Evolutionary conservation across 108 stramenopile genomes (phyloP).

Genomic region (Skeletonema menzelii): DNA sequence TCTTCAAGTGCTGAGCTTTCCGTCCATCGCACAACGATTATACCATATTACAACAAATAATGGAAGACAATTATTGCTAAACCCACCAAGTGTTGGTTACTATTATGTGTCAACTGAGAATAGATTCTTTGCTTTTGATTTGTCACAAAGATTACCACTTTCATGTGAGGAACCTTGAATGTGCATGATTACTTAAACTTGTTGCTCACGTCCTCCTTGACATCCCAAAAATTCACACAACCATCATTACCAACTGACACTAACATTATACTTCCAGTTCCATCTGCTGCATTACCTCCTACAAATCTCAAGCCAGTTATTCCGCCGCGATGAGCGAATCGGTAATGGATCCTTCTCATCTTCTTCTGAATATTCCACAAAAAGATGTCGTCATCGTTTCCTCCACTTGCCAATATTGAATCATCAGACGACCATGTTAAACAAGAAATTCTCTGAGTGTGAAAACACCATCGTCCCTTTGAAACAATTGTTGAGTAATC

Average conservation of each 20-base stretch:
- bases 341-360: constrained; percentile 77
- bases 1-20: constrained; percentile 54
- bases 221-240: constrained; percentile 85
- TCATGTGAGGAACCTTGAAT: too few species aligned
- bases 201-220: constrained; percentile 57
- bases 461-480: constrained; percentile 83
- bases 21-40: background rate
- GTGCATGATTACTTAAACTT: constrained; percentile 76
- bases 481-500: constrained; percentile 54
- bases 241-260: constrained; percentile 92
- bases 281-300: constrained; percentile 13
- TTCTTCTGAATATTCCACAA: constrained; percentile 77
- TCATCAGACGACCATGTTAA: constrained; percentile 81
- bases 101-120: too few species aligned
- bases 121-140: too few species aligned
- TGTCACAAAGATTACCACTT: too few species aligned
- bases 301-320: constrained; percentile 66
- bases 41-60: too few species aligned
- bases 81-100: too few species aligned
- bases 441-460: constrained; percentile 69
- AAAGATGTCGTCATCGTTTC: constrained; percentile 78
- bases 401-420: constrained; percentile 75
- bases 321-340: constrained; percentile 85
- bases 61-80: too few species aligned
- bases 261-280: constrained; percentile 43